A percentile compares a stretch with the other conserved stretches of the same genome.
Conservation (phyloP, 1,139 yeast species). For the Zygosaccharomyces sapae region DNA sequence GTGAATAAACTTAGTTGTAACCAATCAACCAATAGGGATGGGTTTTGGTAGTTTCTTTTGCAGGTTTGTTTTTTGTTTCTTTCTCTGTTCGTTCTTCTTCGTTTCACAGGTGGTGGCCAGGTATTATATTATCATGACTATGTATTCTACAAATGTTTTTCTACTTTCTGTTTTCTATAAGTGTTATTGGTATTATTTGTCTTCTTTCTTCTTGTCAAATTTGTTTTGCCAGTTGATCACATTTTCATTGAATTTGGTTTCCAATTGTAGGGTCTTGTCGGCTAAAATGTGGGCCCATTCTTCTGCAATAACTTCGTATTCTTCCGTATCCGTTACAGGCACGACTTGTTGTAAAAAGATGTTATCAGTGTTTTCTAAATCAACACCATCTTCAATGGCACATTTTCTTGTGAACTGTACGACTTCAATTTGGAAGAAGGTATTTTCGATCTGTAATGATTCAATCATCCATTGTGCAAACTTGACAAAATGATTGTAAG, state of each 20-base stretch:
- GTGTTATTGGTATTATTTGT: not conserved
- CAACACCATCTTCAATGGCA: slow-evolving; percentile 33
- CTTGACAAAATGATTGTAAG: slow-evolving; percentile 34
- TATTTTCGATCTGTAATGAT: slow-evolving; percentile 23
- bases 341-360: slow-evolving; percentile 34
- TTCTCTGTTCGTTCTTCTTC: not conserved
- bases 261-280: slow-evolving; percentile 19
- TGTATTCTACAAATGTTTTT: not conserved
- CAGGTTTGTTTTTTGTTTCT: not conserved
- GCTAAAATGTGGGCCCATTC: slow-evolving; percentile 28
- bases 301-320: slow-evolving; percentile 22
- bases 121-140: not conserved
- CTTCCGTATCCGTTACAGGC: slow-evolving; percentile 25
- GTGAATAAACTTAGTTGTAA: not conserved
- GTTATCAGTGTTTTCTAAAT: slow-evolving; percentile 30
- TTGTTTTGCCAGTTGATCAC: slow-evolving; percentile 26
- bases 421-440: slow-evolving; percentile 29
- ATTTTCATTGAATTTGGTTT: slow-evolving; percentile 18
- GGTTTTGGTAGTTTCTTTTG: too few relatives aligned
- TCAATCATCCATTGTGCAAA: slow-evolving; percentile 37
- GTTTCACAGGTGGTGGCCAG: not conserved
- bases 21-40: too few relatives aligned
- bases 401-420: slow-evolving; percentile 32
- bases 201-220: slow-evolving; percentile 20
- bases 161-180: not conserved